Evolutionary conservation across 169 alveolate species (phyloP).

Genomic region (Amoebophrya sp.): DNA sequence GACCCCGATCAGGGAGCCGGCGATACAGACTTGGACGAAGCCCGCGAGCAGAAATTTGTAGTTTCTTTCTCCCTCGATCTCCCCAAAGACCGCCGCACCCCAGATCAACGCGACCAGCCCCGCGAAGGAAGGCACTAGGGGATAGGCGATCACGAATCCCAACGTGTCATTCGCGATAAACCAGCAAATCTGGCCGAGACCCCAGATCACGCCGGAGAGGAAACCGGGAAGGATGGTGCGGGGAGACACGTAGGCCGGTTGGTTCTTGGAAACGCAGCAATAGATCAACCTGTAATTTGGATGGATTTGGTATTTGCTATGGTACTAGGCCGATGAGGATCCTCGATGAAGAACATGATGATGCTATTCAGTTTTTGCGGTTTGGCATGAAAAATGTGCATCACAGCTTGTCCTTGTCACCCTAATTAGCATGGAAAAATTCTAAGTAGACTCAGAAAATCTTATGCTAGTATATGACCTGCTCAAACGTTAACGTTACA

Average conservation of each 20-base stretch:
- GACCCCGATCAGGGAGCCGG: not conserved
- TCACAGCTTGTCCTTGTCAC: no score
- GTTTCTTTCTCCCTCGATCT: not conserved
- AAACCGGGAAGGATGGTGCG: not conserved
- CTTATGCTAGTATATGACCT: no score
- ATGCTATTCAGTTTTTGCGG: no score
- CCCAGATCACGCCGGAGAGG: not conserved
- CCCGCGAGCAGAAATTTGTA: not conserved
- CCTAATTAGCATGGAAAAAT: no score
- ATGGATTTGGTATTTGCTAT: no score
- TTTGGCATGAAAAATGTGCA: no score
- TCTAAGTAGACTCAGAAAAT: no score
- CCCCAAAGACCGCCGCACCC: not conserved
- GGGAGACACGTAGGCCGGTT: not conserved
- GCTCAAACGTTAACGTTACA: no score
- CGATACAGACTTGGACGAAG: not conserved
- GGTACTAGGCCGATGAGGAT: no score
- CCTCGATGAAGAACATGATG: no score
- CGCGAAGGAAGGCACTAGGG: not conserved
- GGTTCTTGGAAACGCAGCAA: not conserved
- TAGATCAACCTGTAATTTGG: no score
- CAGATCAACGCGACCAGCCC: not conserved
- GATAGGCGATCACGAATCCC: not conserved
- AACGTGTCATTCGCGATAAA: not conserved
- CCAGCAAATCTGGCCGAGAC: not conserved